phyloP scores from a whole-genome alignment of 441 rosid species.

The Lagerstroemia fauriei region DNA sequence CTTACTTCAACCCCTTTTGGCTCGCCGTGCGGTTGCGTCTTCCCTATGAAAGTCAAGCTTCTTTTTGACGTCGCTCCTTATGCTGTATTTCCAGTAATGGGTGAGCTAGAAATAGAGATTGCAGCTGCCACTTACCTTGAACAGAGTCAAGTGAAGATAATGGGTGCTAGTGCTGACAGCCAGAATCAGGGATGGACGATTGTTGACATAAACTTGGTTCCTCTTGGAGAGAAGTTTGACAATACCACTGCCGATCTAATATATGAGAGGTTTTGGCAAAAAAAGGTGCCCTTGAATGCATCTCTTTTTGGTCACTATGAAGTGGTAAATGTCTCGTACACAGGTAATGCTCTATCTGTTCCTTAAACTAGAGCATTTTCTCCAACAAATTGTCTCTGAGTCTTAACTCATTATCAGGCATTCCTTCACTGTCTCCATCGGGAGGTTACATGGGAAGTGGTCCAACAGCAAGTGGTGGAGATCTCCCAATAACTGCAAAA shows the following conservation, averaged over 20 bases:
- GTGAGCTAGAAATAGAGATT: conserved; percentile 87
- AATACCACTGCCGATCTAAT: conserved; percentile 85
- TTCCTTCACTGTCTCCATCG: conserved; percentile 74
- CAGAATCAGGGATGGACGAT: conserved; percentile 80
- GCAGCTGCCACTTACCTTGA: conserved; percentile 86
- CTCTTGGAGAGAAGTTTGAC: conserved; percentile 94
- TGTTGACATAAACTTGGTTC: conserved; percentile 87
- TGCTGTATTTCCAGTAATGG: conserved; percentile 80
- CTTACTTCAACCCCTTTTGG: conserved; percentile 82
- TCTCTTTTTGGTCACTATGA: conserved; percentile 81
- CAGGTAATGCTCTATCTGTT: conserved; percentile 55
- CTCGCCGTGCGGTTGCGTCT: conserved; percentile 94
- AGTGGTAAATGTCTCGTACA: conserved; percentile 66
- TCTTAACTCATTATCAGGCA: conserved; percentile 48
- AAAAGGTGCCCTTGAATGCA: conserved; percentile 67
- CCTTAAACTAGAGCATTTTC: conserved; percentile 24
- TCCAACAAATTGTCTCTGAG: conserved; percentile 27
- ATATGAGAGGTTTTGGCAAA: conserved; percentile 68
- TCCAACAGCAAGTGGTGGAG: conserved; percentile 65
- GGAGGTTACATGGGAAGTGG: conserved; percentile 49
- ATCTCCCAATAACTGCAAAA: conserved; percentile 69
- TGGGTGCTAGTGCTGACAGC: conserved; percentile 92
- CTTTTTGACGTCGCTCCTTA: conserved; percentile 77
- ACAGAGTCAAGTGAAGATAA: conserved; percentile 93
- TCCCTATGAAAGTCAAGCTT: conserved; percentile 89